Conservation (phyloP, 2,329 filamentous ascomycete species). For the Fusarium sp. region DNA sequence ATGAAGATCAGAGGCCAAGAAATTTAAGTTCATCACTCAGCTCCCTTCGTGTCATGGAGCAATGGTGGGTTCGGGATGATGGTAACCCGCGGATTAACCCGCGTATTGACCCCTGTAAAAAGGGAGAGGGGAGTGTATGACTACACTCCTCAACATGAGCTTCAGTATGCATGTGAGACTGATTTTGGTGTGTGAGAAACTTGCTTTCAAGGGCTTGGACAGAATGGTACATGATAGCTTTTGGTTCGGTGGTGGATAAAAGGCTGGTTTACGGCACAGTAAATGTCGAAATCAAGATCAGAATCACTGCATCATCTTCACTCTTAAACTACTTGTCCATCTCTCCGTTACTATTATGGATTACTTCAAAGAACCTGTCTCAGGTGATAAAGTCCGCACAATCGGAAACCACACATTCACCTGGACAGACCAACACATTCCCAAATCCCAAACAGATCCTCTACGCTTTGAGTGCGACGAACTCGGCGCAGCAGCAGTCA, state of each 20-base stretch:
- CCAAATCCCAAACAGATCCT: constrained; percentile 24
- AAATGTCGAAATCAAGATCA: neutral
- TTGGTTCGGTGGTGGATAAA: neutral
- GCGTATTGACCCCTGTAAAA: neutral
- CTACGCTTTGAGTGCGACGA: constrained; percentile 15
- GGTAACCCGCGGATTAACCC: neutral
- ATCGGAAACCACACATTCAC: constrained; percentile 16
- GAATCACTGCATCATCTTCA: neutral
- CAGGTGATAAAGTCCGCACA: neutral
- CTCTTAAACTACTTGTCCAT: accelerated
- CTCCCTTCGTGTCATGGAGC: too few relatives aligned
- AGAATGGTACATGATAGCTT: neutral
- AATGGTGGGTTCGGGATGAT: neutral
- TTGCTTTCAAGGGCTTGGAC: too few relatives aligned
- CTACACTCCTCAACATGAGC: neutral
- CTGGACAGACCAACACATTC: constrained; percentile 18
- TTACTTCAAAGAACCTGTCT: neutral
- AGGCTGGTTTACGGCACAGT: neutral
- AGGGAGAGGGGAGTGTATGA: neutral
- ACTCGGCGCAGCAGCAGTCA: constrained; percentile 15
- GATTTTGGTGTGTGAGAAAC: accelerated
- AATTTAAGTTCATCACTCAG: neutral
- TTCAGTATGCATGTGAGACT: neutral
- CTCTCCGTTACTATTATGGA: neutral
- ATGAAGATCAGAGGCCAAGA: neutral